Evolutionary conservation across 73 alveolate genomes (phyloP), one percentile per base, ranked within the genome.

Genomic region (Symbiodinium pilosum): DNA sequence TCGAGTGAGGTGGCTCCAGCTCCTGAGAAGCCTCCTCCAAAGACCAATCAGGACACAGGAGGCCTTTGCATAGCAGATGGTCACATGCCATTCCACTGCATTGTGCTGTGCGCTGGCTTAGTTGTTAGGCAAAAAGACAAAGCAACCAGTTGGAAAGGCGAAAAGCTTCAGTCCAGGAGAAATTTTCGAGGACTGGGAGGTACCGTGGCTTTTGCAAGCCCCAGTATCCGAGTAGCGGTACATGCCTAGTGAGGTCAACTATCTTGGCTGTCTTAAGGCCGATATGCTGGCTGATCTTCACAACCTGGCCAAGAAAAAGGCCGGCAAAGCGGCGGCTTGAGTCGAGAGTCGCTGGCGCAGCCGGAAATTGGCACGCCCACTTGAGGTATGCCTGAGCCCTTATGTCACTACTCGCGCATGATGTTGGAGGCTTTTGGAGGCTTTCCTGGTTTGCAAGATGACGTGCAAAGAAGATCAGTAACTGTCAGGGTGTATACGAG

Each of bases 101-200:
- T n/a, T n/a, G n/a, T n/a, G n/a, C n/a, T n/a, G n/a, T n/a, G n/a
- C n/a, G n/a, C n/a, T n/a, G n/a, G n/a, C n/a, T n/a, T n/a, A n/a
- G n/a, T n/a, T n/a, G n/a, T n/a, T n/a, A n/a, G n/a, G n/a, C n/a
- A n/a, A n/a, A n/a, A n/a, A n/a, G 59, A 47, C 24, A 14, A 64
- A 64, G 34, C 20, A 9, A 38, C 24, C 24, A 28, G 81, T 64
- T 64, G 81, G 38, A n/a, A 20, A 64, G 34, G 81, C 38, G 34
- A 18, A 26, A 20, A 38, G 81, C 9, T 64, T 64, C 81, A 32
- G 34, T 64, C 68, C 86, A 41, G 86, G 86, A 28, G 34, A 40
- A 40, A 88, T 86, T 71, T 88, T 88, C 34, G 95, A 88, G 40
- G 95, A 88, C 34, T 88, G 95, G 95, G 95, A 88, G 95, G 95